These are phyloP conservation scores for Calonectria pseudoturangicola DNA, from an alignment of 2,329 filamentous ascomycete genomes.

Conservation along the genomic window DNA sequence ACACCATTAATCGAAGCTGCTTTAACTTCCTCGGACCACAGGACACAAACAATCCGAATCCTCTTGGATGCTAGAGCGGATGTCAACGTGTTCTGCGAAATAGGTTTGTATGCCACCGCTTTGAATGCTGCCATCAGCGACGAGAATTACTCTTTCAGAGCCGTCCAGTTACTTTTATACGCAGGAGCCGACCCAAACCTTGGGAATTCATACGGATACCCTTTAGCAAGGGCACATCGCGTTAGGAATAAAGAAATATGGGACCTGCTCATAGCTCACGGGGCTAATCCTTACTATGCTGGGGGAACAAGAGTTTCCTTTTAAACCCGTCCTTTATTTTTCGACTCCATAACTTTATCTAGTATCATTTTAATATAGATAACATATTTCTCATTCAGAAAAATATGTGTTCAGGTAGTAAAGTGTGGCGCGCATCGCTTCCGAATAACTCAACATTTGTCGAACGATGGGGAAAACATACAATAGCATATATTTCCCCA, in stretches of 20 bases:
- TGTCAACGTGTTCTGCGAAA: neutral
- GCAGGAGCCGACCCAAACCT: neutral
- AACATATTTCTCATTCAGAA: too few relatives aligned
- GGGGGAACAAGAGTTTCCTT: too few relatives aligned
- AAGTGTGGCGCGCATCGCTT: neutral
- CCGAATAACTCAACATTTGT: constrained; percentile 10
- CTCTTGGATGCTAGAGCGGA: neutral
- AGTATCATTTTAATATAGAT: too few relatives aligned
- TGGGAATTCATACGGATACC: neutral
- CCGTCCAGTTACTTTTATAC: neutral
- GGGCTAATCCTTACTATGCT: too few relatives aligned
- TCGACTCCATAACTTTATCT: too few relatives aligned
- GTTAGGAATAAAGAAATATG: neutral
- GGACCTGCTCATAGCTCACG: too few relatives aligned
- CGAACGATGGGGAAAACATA: neutral
- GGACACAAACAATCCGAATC: neutral
- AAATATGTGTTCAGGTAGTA: neutral
- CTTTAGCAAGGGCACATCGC: neutral
- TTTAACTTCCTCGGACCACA: neutral
- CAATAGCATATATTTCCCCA: constrained; percentile 22
- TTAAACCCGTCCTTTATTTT: too few relatives aligned
- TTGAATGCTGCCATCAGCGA: neutral
- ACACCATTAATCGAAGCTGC: neutral
- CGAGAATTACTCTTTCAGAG: too few relatives aligned
- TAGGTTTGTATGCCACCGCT: neutral